These are phyloP conservation scores for Mycena maculata DNA, from an alignment of 768 basidiomycete species.

Conservation along the genomic window DNA sequence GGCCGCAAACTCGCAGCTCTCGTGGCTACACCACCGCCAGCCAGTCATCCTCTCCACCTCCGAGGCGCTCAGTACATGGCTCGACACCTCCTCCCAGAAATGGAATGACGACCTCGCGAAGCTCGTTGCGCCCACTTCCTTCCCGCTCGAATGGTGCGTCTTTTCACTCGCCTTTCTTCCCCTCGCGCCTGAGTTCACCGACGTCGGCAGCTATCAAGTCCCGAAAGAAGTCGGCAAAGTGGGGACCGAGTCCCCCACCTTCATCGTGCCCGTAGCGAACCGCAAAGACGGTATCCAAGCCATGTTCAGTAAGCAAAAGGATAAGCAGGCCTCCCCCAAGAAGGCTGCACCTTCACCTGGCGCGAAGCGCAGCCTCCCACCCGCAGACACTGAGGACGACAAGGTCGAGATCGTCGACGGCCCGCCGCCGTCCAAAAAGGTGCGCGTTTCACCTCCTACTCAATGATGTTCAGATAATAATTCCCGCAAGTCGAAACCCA, in stretches of 20 bases:
- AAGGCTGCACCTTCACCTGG: too few relatives aligned
- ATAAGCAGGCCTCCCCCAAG: constrained; percentile 19
- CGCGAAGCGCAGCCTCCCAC: constrained; percentile 21
- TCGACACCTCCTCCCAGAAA: constrained; percentile 75
- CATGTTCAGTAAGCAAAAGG: constrained; percentile 79
- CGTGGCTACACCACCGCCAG: constrained; percentile 93
- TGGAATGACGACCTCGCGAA: constrained; percentile 74
- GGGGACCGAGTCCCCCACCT: constrained; percentile 83
- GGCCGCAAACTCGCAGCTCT: constrained; percentile 70
- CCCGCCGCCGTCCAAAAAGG: constrained; percentile 28
- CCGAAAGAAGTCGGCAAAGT: constrained; percentile 93
- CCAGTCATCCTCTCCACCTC: constrained; percentile 80
- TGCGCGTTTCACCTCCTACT: constrained; percentile 11
- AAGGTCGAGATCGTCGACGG: constrained; percentile 15
- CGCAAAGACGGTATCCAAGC: constrained; percentile 90
- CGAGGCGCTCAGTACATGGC: constrained; percentile 77
- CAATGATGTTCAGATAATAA: neutral
- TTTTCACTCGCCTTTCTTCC: neutral
- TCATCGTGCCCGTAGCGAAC: constrained; percentile 81
- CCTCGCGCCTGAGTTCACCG: neutral
- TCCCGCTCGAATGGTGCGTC: constrained; percentile 76
- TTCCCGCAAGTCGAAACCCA: constrained; percentile 1
- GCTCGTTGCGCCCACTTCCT: constrained; percentile 63
- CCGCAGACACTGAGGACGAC: neutral
- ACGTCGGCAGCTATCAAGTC: constrained; percentile 76